phyloP scores from a whole-genome alignment of 805 yeast species.

The Candida easanensis region DNA sequence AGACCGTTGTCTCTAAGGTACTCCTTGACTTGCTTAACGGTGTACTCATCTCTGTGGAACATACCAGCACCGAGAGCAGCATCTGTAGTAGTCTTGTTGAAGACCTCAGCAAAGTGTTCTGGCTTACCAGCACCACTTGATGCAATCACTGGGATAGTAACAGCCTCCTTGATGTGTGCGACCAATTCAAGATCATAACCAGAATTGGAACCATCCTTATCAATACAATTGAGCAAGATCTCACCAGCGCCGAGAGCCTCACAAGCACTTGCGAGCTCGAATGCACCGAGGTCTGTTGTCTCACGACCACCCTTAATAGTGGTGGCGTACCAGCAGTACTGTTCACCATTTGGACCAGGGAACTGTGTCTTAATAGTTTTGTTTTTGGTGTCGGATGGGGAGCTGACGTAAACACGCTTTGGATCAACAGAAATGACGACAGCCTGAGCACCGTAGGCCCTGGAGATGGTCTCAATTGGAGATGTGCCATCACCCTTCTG shows the following conservation, averaged over 20 bases:
- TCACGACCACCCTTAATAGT: constrained; percentile 97
- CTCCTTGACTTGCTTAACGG: constrained; percentile 78
- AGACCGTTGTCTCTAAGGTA: constrained; percentile 58
- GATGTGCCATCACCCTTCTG: constrained; percentile 63
- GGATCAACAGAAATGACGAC: constrained; percentile 99
- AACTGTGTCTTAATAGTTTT: constrained; percentile 57
- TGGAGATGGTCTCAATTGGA: constrained; percentile 91
- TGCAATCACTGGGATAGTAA: constrained; percentile 90
- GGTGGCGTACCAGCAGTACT: constrained; percentile 90
- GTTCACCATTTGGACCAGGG: constrained; percentile 87
- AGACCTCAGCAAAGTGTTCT: constrained; percentile 84
- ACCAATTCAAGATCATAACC: constrained; percentile 91
- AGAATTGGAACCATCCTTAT: constrained; percentile 93
- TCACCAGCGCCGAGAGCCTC: constrained; percentile 97
- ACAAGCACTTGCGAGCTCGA: constrained; percentile 83
- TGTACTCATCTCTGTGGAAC: constrained; percentile 94
- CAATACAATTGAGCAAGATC: constrained; percentile 87
- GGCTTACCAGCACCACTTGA: constrained; percentile 98
- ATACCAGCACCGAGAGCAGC: constrained; percentile 99
- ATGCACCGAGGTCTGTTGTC: constrained; percentile 84
- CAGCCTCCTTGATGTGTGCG: constrained; percentile 70
- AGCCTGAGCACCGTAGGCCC: constrained; percentile 93
- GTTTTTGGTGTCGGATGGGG: constrained; percentile 60
- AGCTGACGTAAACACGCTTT: constrained; percentile 71
- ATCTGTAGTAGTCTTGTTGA: constrained; percentile 76